A percentile compares a stretch with the other conserved stretches of the same genome.
phyloP scores from a whole-genome alignment of 192 early-diverging fungal genomes.

The Coemansia asiatica region DNA sequence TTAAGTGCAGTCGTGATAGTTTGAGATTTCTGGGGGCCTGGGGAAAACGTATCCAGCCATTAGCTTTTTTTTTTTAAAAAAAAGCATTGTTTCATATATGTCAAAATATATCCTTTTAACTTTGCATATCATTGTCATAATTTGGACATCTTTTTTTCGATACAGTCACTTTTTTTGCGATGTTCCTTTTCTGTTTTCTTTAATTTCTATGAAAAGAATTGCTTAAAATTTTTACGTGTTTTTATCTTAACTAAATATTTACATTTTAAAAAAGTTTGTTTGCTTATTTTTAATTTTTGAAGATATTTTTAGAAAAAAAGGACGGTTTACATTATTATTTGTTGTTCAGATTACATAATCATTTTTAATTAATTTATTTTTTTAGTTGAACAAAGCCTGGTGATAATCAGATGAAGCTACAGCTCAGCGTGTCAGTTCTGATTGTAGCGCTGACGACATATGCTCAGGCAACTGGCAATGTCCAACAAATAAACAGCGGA shows the following conservation, averaged over 20 bases:
- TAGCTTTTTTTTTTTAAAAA: not conserved
- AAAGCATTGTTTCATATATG: not conserved
- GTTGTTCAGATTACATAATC: not conserved
- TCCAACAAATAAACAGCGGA: not conserved
- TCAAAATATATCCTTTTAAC: not conserved
- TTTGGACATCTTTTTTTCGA: not conserved
- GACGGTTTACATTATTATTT: too few relatives aligned
- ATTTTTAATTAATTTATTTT: too few relatives aligned
- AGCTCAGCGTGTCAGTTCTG: constrained; percentile 33
- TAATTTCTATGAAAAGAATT: not conserved
- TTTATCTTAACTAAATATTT: not conserved
- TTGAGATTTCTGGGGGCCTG: not conserved
- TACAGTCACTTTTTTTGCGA: not conserved
- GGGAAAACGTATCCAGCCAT: not conserved
- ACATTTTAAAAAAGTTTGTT: too few relatives aligned
- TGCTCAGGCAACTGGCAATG: constrained; percentile 12
- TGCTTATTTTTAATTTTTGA: too few relatives aligned
- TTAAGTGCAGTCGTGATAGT: not conserved
- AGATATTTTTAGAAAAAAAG: too few relatives aligned
- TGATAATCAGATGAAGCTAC: constrained; percentile 31
- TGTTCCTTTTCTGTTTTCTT: not conserved
- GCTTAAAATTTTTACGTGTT: not conserved
- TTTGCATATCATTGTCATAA: not conserved
- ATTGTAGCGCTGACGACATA: constrained; percentile 33
- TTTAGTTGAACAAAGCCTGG: not conserved